Base-by-base conservation (phyloP, 2,329 filamentous ascomycete genomes). In the Scedosporium apiospermum region DNA sequence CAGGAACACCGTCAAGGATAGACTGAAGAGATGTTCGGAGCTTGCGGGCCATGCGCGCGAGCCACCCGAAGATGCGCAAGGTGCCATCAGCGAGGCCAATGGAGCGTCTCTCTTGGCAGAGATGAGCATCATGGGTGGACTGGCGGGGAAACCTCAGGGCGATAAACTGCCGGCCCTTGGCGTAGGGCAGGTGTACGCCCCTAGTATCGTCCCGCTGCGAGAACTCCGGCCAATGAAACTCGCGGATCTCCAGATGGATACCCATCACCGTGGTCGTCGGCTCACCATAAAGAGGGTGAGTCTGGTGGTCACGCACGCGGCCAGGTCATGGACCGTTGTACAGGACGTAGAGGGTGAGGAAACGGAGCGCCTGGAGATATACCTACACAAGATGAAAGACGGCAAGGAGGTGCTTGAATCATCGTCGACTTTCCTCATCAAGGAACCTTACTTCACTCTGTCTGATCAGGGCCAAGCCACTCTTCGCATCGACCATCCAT, bases 401-500 rank as follows among this genome's bases (percentile, higher is more conserved):
- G 71, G 72, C 0, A 53, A 68, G 26, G 74, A 77, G 6, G 55
- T 72, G 1, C 63, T 77, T 5, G 73, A 76, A 72, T 57, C 69
- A 63, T 49, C 67, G 66, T 65, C 70, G 1, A 66, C 71, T 0
- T 68, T 81, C 5, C 41, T 78, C 4, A 67, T 83, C 14, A 82
- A 81, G 62, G 80, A 83, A 64, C 80, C 80, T 0, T 82, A 77
- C 62, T 75, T 80, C 63, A 80, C 78, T 12, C 57, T 76, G 0
- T 77, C 72, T 60, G 69, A 68, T 12, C 69, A 77, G 46, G 77
- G 76, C 3, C 69, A 75, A 10, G 72, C 74, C 57, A 73, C 71
- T 0, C 65, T 82, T 41, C 75, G 78, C 0, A 49, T 74, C 10
- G 71, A 73, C 5, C 72, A 74, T 27, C 72, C 70, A 0, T 72